phyloP scores from a whole-genome alignment of 805 yeast genomes.

The Monosporozyma unispora region DNA sequence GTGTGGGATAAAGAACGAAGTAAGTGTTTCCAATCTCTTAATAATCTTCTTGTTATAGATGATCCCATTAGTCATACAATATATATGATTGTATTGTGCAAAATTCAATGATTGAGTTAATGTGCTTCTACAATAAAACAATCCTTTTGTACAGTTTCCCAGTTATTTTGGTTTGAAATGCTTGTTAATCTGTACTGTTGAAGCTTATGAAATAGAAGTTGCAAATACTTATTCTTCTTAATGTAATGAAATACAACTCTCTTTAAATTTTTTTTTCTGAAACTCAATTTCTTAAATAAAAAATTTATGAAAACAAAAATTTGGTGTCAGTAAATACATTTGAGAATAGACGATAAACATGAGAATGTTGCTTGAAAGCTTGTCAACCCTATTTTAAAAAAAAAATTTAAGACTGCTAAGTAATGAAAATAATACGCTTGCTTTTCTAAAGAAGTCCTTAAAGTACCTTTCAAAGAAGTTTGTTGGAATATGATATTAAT shows the following conservation, averaged over 20 bases:
- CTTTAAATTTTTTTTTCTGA: neutral
- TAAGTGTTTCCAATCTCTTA: conserved; percentile 28
- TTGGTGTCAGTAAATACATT: neutral
- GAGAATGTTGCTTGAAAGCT: no score
- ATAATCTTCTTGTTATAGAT: conserved; percentile 19
- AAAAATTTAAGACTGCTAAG: no score
- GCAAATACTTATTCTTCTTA: neutral
- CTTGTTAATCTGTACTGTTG: no score
- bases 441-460: no score
- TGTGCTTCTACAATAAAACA: no score
- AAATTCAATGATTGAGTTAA: neutral
- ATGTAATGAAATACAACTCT: neutral
- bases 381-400: no score
- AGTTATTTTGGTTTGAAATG: neutral
- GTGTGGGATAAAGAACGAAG: conserved; percentile 3
- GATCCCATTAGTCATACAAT: conserved; percentile 7
- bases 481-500: no score
- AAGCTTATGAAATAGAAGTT: no score
- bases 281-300: neutral
- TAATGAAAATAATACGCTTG: no score
- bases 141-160: no score
- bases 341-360: no score
- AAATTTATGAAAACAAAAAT: neutral
- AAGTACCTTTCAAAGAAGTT: no score
- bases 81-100: neutral